Percentiles rank a stretch among this genome's conserved stretches.
Evolutionary conservation across 352 stramenopile species (phyloP).

Genomic region (Phytopythium kandeliae): DNA sequence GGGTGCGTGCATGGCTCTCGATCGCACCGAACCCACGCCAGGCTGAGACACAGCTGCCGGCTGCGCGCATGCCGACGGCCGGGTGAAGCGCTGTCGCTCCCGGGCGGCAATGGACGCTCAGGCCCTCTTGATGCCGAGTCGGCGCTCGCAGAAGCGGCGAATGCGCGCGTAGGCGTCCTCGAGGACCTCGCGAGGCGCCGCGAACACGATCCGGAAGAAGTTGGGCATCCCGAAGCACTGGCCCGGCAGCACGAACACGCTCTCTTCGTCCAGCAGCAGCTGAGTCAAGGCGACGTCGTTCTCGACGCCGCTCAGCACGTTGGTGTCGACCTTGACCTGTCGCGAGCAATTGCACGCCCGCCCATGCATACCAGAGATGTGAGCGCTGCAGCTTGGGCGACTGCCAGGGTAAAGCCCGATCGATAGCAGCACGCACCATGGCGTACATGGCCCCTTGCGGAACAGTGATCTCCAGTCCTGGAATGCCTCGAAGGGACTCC

Average conservation of each 20-base stretch:
- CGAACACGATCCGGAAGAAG: constrained; percentile 38
- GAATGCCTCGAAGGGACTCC: constrained; percentile 62
- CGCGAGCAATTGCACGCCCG: no score
- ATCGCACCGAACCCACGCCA: no score
- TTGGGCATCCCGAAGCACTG: constrained; percentile 30
- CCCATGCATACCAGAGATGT: no score
- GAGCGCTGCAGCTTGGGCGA: not conserved
- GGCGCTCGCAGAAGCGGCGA: constrained; percentile 27
- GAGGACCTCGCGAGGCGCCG: constrained; percentile 26
- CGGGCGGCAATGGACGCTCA: no score
- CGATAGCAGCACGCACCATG: constrained; percentile 51
- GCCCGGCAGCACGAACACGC: constrained; percentile 93
- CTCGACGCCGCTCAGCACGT: constrained; percentile 70
- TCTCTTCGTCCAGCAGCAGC: constrained; percentile 93
- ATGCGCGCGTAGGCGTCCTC: constrained; percentile 35
- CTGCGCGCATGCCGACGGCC: no score
- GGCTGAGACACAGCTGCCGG: no score
- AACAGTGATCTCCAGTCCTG: constrained; percentile 80
- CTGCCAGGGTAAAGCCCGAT: not conserved
- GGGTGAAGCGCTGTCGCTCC: no score
- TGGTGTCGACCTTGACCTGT: constrained; percentile 58
- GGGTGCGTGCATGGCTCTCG: no score
- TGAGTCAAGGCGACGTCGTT: constrained; percentile 93
- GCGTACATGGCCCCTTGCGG: constrained; percentile 95
- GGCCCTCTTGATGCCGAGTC: not conserved